A percentile compares a stretch with the other conserved stretches of the same genome.
phyloP scores from a whole-genome alignment of 768 basidiomycete species.

The Tylopilus vinaceipallidus region DNA sequence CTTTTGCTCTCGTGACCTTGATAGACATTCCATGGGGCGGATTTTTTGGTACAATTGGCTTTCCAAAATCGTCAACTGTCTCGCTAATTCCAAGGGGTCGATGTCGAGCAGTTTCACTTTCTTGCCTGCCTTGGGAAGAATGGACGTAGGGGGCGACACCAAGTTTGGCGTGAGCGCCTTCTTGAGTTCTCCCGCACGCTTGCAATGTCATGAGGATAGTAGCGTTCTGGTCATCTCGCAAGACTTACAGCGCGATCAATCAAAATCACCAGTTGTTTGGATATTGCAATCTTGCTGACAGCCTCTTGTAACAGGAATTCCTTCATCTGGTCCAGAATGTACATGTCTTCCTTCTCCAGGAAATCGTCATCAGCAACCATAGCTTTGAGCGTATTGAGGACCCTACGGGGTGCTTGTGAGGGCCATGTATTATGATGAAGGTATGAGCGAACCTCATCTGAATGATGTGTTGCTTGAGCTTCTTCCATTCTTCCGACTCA shows the following conservation, averaged over 20 bases:
- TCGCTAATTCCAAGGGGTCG: slow-evolving; percentile 84
- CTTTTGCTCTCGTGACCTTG: slow-evolving; percentile 75
- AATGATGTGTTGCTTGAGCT: slow-evolving; percentile 83
- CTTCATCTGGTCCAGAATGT: slow-evolving; percentile 79
- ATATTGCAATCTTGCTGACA: slow-evolving; percentile 61
- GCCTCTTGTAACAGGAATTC: slow-evolving; percentile 70
- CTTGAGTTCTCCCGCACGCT: slow-evolving; percentile 54
- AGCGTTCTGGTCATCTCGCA: background rate
- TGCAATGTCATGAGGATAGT: slow-evolving; percentile 20
- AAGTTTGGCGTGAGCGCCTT: slow-evolving; percentile 56
- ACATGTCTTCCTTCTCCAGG: slow-evolving; percentile 82
- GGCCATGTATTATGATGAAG: background rate
- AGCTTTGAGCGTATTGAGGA: slow-evolving; percentile 86
- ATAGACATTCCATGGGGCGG: slow-evolving; percentile 85
- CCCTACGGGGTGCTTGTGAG: slow-evolving; percentile 37
- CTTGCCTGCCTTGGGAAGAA: slow-evolving; percentile 67
- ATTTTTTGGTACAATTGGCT: slow-evolving; percentile 84
- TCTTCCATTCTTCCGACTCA: slow-evolving; percentile 78
- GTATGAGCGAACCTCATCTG: slow-evolving; percentile 67
- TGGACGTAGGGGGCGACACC: slow-evolving; percentile 69
- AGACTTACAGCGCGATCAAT: slow-evolving; percentile 78
- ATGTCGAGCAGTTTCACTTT: slow-evolving; percentile 83
- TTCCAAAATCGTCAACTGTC: slow-evolving; percentile 92
- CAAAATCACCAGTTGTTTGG: slow-evolving; percentile 69
- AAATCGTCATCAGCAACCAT: slow-evolving; percentile 85